Evolutionary conservation across 2,329 filamentous ascomycete species (phyloP), one percentile per base, ranked within the genome.

Genomic region (Aspergillus awamori): DNA sequence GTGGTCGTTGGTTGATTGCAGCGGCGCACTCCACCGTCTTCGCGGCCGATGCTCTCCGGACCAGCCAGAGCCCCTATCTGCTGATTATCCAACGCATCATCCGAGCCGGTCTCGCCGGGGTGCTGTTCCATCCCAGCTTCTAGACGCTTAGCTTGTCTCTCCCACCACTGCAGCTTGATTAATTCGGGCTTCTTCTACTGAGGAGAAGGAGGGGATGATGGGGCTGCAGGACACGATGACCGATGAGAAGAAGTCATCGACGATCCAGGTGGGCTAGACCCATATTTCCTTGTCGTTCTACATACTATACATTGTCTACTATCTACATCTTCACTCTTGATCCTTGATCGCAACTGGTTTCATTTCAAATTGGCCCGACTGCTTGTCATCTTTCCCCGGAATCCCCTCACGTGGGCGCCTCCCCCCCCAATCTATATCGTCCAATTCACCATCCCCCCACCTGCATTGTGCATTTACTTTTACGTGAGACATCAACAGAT

Each of bases 231-330:
- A 33, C 39, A 55, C 8, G 39, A 56, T 56, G 53, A 55, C 53
- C n/a, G 53, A 47, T 26, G 53, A 47, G 20, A 56, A 56, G 53
- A 56, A 47, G 39, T 56, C 28, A 20, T 56, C 53, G 41, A 56
- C 53, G 39, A 56, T 56, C 53, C 53, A 56, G 53, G 53, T 56
- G 53, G 53, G 53, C 39, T 33, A 11, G 53, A 45, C 53, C 39
- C 53, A 56, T 56, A 56, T 33, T 56, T 47, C n/a, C 39, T 33
- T 22, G 13, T 41, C 28, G 22, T 55, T 38, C 20, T 38, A 20
- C 28, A 22, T 15, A 36, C 33, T 6, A 36, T 36, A 2, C 33
- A 36, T 36, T 11, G 33, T 15, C 4, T 36, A 36, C 13, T 24
- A 45, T 41, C 11, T 24, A 15, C 33, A 39, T 53, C 33, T 15